A percentile compares a stretch with the other conserved stretches of the same genome.
Evolutionary conservation across 345 rosid species (phyloP).

Genomic region (Triadica sebifera): DNA sequence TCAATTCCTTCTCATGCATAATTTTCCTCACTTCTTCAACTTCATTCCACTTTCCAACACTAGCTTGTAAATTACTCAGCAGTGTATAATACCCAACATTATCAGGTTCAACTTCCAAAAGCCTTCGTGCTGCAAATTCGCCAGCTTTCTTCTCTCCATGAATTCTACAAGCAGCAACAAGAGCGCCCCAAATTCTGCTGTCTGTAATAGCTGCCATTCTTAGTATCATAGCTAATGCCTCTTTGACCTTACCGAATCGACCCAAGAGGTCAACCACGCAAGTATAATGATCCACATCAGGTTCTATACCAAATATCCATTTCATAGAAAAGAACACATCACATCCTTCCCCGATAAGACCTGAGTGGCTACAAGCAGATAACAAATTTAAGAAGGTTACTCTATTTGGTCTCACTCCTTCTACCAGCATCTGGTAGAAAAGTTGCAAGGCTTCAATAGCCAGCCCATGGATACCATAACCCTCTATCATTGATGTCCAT

Average conservation of each 20-base stretch:
- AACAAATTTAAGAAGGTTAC: constrained; percentile 38
- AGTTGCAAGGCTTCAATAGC: constrained; percentile 29
- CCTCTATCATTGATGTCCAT: constrained; percentile 49
- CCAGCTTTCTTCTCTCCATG: background rate
- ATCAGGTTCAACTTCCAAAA: background rate
- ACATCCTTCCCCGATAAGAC: constrained; percentile 35
- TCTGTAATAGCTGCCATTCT: background rate
- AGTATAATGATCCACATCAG: background rate
- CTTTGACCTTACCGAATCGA: background rate
- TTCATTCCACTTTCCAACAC: background rate
- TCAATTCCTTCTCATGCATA: background rate
- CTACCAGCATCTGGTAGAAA: constrained; percentile 32
- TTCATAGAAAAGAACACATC: background rate
- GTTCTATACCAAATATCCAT: background rate
- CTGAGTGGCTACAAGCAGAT: constrained; percentile 39
- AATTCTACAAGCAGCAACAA: background rate
- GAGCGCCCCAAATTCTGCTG: constrained; percentile 3
- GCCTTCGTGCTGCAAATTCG: background rate
- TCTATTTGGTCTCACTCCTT: constrained; percentile 23
- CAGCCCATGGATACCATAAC: constrained; percentile 36
- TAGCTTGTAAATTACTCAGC: constrained; percentile 1
- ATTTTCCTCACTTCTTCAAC: background rate
- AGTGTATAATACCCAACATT: constrained; percentile 2
- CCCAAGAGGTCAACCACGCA: constrained; percentile 3
- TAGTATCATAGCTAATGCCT: background rate